Evolutionary conservation across 768 basidiomycete genomes (phyloP), one percentile per base, ranked within the genome.

Genomic region (Tephrocybe sp.): DNA sequence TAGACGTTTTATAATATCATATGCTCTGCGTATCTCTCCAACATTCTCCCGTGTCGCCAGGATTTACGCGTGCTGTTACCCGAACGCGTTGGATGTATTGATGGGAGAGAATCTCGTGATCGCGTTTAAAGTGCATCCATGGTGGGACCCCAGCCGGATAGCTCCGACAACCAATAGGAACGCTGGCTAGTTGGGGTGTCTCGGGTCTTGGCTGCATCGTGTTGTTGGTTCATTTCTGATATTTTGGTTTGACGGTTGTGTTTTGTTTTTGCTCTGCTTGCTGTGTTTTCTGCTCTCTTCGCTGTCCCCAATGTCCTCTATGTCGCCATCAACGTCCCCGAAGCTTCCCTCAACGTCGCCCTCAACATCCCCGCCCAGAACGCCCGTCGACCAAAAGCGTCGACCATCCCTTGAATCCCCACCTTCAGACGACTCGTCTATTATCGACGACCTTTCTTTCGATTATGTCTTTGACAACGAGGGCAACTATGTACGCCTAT

Each of bases 371-470:
- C 74, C 76, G 0, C 75, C 73, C 38, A 60, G 67, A 45, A 76
- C 77, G 2, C 74, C 76, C n/a, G 55, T 63, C 43, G 65, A 73
- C 45, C 24, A 50, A 53, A 58, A 66, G 59, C 66, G 45, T 58
- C 65, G 48, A 58, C 68, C 42, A 55, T 70, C 53, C 53, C 52
- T 59, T 2, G 64, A 65, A n/a, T 64, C 69, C 2, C 68, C 75
- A 2, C 64, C 68, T 48, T 84, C 83, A 20, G 82, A 84, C 62
- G 83, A 83, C 55, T 81, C 81, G 1, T 80, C 79, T 11, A 69
- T 80, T 48, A 80, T 82, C 54, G 77, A 80, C 45, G 84, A 85
- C 59, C 77, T 86, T 45, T 85, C 83, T 6, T 86, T 88, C 65
- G 81, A 83, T 58, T 88, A 84, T 53, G 73, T 79, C 56, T 72